phyloP scores from a whole-genome alignment of 2,329 filamentous ascomycete species.

The Pseudogymnoascus sp. region DNA sequence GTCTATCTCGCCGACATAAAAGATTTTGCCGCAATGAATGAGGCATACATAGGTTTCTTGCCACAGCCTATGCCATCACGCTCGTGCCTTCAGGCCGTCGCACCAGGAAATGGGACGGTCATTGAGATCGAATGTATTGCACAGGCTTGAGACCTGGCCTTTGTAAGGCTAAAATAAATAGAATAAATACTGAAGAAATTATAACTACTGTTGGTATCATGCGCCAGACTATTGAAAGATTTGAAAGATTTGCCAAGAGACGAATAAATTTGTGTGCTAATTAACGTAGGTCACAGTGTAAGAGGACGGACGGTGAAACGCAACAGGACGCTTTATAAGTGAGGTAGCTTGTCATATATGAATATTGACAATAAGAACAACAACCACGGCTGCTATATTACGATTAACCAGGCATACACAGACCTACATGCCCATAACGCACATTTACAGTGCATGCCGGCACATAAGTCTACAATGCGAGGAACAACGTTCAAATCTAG shows the following conservation, averaged over 20 bases:
- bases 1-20: slow-evolving; percentile 26
- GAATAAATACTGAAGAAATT: not conserved
- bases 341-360: not conserved
- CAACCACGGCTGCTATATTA: not conserved
- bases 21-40: slow-evolving; percentile 27
- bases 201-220: not conserved
- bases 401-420: not conserved
- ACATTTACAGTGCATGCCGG: not conserved
- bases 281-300: not conserved
- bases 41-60: slow-evolving; percentile 36
- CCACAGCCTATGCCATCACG: slow-evolving; percentile 35
- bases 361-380: not conserved
- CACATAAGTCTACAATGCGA: not conserved
- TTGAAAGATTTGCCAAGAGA: not conserved
- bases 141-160: slow-evolving; percentile 24
- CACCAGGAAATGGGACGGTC: slow-evolving; percentile 32
- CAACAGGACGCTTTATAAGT: not conserved
- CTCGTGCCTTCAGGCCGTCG: slow-evolving; percentile 33
- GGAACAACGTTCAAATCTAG: not conserved
- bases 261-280: not conserved
- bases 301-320: not conserved
- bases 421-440: not conserved
- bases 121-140: slow-evolving; percentile 39
- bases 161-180: not conserved
- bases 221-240: not conserved